Evolutionary conservation across 108 stramenopile species (phyloP).

Genomic region (Craspedostauros australis): DNA sequence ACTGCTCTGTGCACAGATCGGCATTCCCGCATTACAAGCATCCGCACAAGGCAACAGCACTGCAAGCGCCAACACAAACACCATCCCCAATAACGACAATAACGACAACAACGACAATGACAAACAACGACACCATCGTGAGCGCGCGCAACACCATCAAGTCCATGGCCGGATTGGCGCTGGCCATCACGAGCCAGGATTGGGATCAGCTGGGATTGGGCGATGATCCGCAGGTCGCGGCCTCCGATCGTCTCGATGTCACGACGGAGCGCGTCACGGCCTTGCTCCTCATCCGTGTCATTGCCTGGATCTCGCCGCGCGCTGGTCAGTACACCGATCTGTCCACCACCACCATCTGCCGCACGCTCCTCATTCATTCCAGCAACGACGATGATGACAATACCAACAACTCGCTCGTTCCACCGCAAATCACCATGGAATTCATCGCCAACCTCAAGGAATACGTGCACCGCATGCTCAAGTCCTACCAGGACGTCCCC

Average conservation of each 20-base stretch:
- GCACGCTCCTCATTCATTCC: slow-evolving; percentile 14
- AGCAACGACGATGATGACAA: too few relatives aligned
- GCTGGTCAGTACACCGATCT: slow-evolving; percentile 32
- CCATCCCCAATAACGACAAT: too few relatives aligned
- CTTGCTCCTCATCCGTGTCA: slow-evolving; percentile 54
- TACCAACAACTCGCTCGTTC: slow-evolving; percentile 26
- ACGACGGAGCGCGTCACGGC: slow-evolving; percentile 52
- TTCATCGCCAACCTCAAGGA: slow-evolving; percentile 34
- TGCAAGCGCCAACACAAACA: too few relatives aligned
- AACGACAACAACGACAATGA: too few relatives aligned
- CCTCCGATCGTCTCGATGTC: slow-evolving; percentile 24
- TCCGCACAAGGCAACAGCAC: too few relatives aligned
- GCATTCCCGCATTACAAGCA: too few relatives aligned
- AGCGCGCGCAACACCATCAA: too few relatives aligned
- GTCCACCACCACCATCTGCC: slow-evolving; percentile 31
- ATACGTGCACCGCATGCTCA: slow-evolving; percentile 34
- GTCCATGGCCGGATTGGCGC: slow-evolving; percentile 21
- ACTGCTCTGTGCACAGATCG: too few relatives aligned
- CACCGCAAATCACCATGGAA: slow-evolving; percentile 6
- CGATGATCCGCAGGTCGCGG: slow-evolving; percentile 27
- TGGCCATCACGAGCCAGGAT: slow-evolving; percentile 30
- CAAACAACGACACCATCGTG: too few relatives aligned
- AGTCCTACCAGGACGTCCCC: slow-evolving; percentile 31
- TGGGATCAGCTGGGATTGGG: slow-evolving; percentile 32
- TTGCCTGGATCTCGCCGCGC: slow-evolving; percentile 43